Base-by-base conservation (phyloP, 768 basidiomycete genomes). In the Leccinum boreale region DNA sequence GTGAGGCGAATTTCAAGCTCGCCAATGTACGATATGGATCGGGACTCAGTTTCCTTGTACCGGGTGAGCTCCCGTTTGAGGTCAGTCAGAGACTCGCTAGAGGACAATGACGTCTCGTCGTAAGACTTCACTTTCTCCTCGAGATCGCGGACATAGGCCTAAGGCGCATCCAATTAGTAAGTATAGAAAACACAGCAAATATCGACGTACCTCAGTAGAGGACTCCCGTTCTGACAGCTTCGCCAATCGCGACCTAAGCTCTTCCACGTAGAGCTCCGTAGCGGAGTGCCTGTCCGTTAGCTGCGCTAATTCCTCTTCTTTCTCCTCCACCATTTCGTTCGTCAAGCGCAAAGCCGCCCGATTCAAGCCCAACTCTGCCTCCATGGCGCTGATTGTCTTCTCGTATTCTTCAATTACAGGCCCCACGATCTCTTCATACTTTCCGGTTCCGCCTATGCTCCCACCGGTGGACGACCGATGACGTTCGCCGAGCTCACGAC, bases 351-450 rank as follows among this genome's bases (percentile, higher is more conserved):
- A 76, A 19, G 94, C 92, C 2, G 91, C 92, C 51, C 89, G 81
- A 64, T 94, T 94, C 55, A 95, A 78, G 62, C 83, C 90, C 53
- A 97, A 79, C 73, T 96, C 94, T 0, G 90, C 91, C 73, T 99
- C 97, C 81, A 99, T 89, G 3, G 93, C 89, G 44, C 86, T 83
- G 62, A 98, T 96, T 1, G 94, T 93, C 79, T 96, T 94, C 79
- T 99, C 96, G 73, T 99, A 99, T 75, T 98, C 94, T 74, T 97
- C 92, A 52, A 99, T 97, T 64, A 99, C 94, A 2, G 96, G 96
- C 15, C 94, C 95, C 21, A 98, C 95, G 61, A 90, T 94, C 73
- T 93, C 92, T 67, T 93, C 92, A 66, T 93, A 93, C 66, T 86
- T 88, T 58, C 80, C 86, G 3, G 86, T 90, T 17, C 85, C 89